These are phyloP conservation scores for Multifurca ochricompacta DNA, from an alignment of 768 basidiomycete species.

Conservation along the genomic window DNA sequence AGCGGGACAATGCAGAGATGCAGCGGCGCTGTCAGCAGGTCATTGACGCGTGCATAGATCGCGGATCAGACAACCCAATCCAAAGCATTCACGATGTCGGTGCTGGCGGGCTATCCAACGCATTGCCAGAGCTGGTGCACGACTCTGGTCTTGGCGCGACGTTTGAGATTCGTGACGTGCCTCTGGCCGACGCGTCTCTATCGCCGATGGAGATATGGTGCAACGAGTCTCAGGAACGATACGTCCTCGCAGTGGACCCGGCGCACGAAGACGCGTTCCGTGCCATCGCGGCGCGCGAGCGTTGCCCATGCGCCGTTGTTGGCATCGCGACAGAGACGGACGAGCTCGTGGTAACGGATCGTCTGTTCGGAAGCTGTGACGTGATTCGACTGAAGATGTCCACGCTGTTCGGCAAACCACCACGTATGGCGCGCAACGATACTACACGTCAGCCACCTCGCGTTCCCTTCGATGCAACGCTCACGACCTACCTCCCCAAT, in stretches of 20 bases:
- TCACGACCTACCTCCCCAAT: constrained; percentile 57
- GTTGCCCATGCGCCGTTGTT: constrained; percentile 90
- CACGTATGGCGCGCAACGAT: constrained; percentile 79
- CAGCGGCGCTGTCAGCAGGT: constrained; percentile 96
- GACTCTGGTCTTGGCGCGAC: constrained; percentile 86
- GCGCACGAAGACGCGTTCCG: constrained; percentile 58
- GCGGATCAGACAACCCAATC: constrained; percentile 62
- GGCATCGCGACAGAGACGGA: constrained; percentile 79
- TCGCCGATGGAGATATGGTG: constrained; percentile 99
- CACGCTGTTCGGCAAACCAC: constrained; percentile 93
- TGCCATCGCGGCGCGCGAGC: constrained; percentile 73
- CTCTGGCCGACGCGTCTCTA: constrained; percentile 88
- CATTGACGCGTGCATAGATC: constrained; percentile 79
- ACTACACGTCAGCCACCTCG: constrained; percentile 35
- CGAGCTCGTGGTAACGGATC: constrained; percentile 83
- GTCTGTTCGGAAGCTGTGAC: constrained; percentile 64
- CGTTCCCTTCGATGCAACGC: constrained; percentile 60
- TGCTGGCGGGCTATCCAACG: constrained; percentile 94
- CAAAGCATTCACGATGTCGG: constrained; percentile 98
- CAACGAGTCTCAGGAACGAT: constrained; percentile 97
- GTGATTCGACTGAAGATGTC: constrained; percentile 91
- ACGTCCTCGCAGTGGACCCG: constrained; percentile 83
- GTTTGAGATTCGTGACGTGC: constrained; percentile 91
- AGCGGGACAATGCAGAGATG: constrained; percentile 98
- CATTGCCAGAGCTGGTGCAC: constrained; percentile 93